A percentile compares a stretch with the other conserved stretches of the same genome.
Conservation (phyloP, 306 rosid genomes). For the Pueraria montana region DNA sequence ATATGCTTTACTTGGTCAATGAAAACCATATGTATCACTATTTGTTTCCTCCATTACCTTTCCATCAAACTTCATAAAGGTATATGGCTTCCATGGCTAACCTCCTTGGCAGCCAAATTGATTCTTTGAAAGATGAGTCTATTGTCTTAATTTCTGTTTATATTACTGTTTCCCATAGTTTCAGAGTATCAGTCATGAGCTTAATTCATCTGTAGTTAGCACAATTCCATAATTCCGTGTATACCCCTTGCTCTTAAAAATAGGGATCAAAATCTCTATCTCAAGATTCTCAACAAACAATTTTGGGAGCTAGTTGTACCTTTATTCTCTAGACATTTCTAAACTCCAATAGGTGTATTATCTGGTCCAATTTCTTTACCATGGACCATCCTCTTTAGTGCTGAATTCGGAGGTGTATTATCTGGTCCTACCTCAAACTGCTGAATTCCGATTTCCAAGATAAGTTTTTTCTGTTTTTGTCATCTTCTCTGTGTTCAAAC, state of each 20-base stretch:
- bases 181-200: not conserved
- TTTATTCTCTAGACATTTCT: not conserved
- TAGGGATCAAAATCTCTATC: not conserved
- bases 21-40: not conserved
- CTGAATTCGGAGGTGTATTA: too few relatives aligned
- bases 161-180: not conserved
- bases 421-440: not conserved
- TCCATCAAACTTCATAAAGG: not conserved
- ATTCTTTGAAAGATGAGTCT: not conserved
- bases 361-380: not conserved
- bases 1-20: not conserved
- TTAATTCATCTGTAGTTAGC: not conserved
- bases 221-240: not conserved
- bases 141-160: not conserved
- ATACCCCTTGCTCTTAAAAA: not conserved
- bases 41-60: not conserved
- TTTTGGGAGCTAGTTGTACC: not conserved
- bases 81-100: not conserved
- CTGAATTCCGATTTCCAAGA: not conserved
- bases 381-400: too few relatives aligned
- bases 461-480: not conserved
- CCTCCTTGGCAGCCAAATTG: not conserved
- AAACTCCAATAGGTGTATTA: not conserved
- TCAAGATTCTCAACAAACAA: not conserved
- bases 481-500: not conserved